Evolutionary conservation across 441 rosid species (phyloP).

Genomic region (Isatis lusitanica): DNA sequence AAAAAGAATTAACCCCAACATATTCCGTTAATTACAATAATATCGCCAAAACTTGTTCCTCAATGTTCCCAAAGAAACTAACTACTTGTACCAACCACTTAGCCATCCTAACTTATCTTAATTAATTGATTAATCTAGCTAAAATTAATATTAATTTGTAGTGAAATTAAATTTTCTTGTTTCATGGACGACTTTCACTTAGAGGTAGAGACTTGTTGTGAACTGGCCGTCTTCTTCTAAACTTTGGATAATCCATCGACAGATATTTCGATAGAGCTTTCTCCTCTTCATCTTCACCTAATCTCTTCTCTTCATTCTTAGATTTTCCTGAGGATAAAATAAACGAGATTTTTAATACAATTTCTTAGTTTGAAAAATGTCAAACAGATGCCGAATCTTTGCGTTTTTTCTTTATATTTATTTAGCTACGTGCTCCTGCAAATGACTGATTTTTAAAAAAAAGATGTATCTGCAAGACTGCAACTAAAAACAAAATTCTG

Average conservation of each 20-base stretch:
- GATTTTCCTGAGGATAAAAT: conserved; percentile 6
- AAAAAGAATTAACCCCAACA: conserved; percentile 18
- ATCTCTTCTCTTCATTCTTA: conserved; percentile 15
- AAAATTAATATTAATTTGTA: neutral
- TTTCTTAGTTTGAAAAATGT: neutral
- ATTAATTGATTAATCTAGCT: conserved; percentile 13
- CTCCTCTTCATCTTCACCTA: conserved; percentile 31
- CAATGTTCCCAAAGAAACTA: conserved; percentile 2
- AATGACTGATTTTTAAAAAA: neutral
- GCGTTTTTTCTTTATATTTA: neutral
- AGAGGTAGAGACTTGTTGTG: conserved; percentile 37
- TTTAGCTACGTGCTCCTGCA: neutral
- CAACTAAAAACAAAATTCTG: conserved; percentile 7
- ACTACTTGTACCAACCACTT: conserved; percentile 26
- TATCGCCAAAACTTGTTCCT: conserved; percentile 32
- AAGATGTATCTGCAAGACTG: neutral
- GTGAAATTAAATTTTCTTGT: neutral
- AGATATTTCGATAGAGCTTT: conserved; percentile 27
- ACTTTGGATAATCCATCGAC: conserved; percentile 40
- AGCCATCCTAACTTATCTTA: conserved; percentile 17
- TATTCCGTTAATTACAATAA: conserved; percentile 32
- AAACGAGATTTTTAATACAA: neutral
- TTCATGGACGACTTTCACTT: conserved; percentile 28
- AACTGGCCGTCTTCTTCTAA: conserved; percentile 39
- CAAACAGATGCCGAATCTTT: neutral